Conservation (phyloP, 495 filamentous ascomycete species). For the Aspergillus heteromorphus region DNA sequence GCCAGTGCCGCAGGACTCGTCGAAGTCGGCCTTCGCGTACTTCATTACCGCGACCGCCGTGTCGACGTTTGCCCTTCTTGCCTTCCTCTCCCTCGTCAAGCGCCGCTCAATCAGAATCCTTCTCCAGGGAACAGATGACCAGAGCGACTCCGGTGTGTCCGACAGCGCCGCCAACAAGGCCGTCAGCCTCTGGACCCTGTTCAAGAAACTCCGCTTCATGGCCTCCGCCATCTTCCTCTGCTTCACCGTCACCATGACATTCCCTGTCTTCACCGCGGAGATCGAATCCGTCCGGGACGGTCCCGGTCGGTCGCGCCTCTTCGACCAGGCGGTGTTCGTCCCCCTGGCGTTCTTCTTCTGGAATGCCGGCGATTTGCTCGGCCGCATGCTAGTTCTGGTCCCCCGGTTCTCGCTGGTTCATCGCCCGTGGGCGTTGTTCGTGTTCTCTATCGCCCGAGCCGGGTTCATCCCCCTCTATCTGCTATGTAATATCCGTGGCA, state of each 20-base stretch:
- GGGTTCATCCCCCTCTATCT: constrained; percentile 80
- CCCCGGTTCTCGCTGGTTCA: constrained; percentile 55
- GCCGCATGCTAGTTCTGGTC: constrained; percentile 64
- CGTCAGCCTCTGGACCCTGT: constrained; percentile 60
- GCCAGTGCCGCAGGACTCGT: constrained; percentile 29
- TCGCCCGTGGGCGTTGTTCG: constrained; percentile 59
- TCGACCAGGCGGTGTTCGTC: constrained; percentile 72
- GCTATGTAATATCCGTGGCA: constrained; percentile 76
- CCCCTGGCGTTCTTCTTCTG: constrained; percentile 88
- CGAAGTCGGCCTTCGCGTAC: constrained; percentile 78
- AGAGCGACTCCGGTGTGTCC: background rate
- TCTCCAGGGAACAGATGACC: background rate
- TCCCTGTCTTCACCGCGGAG: constrained; percentile 83
- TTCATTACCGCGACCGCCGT: constrained; percentile 81
- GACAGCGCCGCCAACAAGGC: constrained; percentile 29
- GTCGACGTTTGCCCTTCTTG: constrained; percentile 49
- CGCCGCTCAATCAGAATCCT: constrained; percentile 23
- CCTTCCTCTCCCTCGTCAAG: constrained; percentile 56
- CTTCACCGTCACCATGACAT: constrained; percentile 86
- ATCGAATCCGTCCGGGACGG: constrained; percentile 64
- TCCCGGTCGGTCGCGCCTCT: constrained; percentile 49
- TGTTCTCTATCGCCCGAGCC: constrained; percentile 55
- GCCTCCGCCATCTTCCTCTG: constrained; percentile 66
- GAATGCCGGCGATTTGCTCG: constrained; percentile 83
- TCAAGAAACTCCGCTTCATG: constrained; percentile 68